Evolutionary conservation across 345 rosid genomes (phyloP).

Genomic region (Cardamine occulta): DNA sequence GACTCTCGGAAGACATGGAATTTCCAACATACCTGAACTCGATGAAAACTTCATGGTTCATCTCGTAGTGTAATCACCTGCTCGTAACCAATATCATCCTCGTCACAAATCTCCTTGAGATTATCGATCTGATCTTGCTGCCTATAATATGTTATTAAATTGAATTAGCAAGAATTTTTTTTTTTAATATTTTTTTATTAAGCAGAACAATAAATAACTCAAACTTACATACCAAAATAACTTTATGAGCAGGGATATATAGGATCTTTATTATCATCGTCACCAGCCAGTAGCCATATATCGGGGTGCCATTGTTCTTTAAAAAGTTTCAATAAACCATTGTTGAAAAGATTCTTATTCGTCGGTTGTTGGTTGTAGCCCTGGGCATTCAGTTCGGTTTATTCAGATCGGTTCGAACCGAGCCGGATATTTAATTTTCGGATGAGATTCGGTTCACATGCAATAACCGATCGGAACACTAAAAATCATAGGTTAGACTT

Average conservation of each 20-base stretch:
- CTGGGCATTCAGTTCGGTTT: too few species aligned
- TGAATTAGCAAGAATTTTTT: neutral
- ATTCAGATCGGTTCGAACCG: too few species aligned
- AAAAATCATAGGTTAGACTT: too few species aligned
- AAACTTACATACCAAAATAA: slow-evolving; percentile 17
- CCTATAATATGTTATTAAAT: slow-evolving; percentile 6
- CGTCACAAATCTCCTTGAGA: neutral
- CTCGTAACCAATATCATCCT: neutral
- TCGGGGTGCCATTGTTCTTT: slow-evolving; percentile 12
- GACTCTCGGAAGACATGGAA: slow-evolving; percentile 3
- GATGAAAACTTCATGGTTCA: slow-evolving; percentile 23
- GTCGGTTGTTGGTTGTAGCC: neutral
- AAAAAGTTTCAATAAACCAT: neutral
- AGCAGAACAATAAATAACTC: neutral
- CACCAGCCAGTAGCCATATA: slow-evolving; percentile 3
- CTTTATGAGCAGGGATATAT: neutral
- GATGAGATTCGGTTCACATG: too few species aligned
- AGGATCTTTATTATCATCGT: slow-evolving; percentile 9
- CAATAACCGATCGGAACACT: too few species aligned
- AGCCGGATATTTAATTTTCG: too few species aligned
- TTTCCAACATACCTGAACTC: slow-evolving; percentile 19
- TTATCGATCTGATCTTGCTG: slow-evolving; percentile 19
- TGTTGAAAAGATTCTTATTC: slow-evolving; percentile 13
- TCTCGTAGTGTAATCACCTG: neutral
- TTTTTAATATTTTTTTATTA: neutral